Evolutionary conservation across 2,329 filamentous ascomycete species (phyloP).

Genomic region (Talaromyces sp.): DNA sequence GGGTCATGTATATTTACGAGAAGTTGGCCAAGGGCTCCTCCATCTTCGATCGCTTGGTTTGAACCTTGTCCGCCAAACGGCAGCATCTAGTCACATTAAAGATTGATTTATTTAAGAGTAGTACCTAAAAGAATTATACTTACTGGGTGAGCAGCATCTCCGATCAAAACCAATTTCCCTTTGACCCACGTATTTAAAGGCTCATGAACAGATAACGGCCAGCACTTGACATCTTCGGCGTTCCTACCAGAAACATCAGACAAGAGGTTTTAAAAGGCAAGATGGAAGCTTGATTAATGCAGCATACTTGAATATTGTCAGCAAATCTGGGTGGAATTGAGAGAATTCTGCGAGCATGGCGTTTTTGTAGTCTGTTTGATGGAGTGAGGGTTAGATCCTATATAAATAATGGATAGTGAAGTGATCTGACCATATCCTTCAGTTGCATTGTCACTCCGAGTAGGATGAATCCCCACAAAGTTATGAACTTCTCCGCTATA

Average conservation of each 20-base stretch:
- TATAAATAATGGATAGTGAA: too few relatives aligned
- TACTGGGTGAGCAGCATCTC: background rate
- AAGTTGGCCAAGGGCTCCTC: background rate
- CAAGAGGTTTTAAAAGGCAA: too few relatives aligned
- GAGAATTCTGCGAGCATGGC: background rate
- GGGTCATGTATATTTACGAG: background rate
- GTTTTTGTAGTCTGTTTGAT: too few relatives aligned
- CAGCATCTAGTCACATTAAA: background rate
- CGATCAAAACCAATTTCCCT: background rate
- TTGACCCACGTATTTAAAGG: background rate
- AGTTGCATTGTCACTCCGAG: background rate
- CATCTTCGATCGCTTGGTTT: background rate
- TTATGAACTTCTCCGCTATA: background rate
- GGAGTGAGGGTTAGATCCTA: too few relatives aligned
- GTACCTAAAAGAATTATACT: background rate
- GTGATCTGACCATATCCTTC: background rate
- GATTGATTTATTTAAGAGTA: background rate
- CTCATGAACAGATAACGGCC: background rate
- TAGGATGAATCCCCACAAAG: background rate
- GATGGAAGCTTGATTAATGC: too few relatives aligned
- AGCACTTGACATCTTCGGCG: background rate
- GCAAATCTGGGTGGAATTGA: background rate
- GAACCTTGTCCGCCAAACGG: conserved; percentile 16
- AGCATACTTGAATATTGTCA: too few relatives aligned
- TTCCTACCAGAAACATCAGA: background rate